Conservation (phyloP, 371 early-diverging fungal genomes). For the Apophysomyces ossiformis region DNA sequence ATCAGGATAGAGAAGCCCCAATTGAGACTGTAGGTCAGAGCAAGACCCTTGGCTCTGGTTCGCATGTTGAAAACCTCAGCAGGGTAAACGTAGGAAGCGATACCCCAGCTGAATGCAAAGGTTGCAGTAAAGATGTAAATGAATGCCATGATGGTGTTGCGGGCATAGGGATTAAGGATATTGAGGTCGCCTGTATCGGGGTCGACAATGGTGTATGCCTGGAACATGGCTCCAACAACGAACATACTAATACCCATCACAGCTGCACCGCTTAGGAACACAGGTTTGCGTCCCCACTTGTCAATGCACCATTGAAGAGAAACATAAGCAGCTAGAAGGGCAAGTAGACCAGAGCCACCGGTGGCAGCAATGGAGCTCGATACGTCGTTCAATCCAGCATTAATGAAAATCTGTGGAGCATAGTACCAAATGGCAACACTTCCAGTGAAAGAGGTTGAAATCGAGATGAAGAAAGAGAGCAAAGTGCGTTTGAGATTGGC, state of each 20-base stretch:
- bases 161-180: conserved; percentile 31
- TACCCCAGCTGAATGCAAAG: conserved; percentile 66
- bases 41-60: conserved; percentile 47
- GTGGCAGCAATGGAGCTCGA: conserved; percentile 42
- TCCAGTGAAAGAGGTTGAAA: conserved; percentile 69
- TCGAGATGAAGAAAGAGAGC: conserved; percentile 52
- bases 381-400: conserved; percentile 39
- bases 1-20: conserved; percentile 62
- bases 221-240: conserved; percentile 48
- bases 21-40: conserved; percentile 63
- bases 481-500: conserved; percentile 44
- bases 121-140: conserved; percentile 51
- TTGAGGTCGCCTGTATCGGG: conserved; percentile 32
- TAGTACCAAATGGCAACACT: conserved; percentile 62
- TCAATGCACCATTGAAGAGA: conserved; percentile 64
- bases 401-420: conserved; percentile 44
- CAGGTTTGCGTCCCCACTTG: conserved; percentile 47
- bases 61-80: conserved; percentile 65
- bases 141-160: conserved; percentile 46
- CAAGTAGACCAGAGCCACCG: conserved; percentile 44
- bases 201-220: conserved; percentile 32
- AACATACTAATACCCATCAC: conserved; percentile 50
- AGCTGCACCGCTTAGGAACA: conserved; percentile 44
- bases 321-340: conserved; percentile 48
- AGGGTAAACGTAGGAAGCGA: conserved; percentile 69